Evolutionary conservation across 208 protist species (phyloP).

Genomic region (Wallacemonas sp.): DNA sequence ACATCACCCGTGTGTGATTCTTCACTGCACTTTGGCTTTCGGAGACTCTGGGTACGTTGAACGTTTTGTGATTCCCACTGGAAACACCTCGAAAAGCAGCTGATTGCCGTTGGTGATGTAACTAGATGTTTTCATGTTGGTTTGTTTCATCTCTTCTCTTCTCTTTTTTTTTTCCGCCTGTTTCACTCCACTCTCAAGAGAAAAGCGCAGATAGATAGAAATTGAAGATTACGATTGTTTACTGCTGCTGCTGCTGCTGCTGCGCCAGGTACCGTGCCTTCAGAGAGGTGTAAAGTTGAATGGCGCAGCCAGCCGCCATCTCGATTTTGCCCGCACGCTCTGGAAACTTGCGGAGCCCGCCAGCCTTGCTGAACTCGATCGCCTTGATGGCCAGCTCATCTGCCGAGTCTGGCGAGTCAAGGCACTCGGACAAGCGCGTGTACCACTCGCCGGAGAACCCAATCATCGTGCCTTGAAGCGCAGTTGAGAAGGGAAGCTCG

Average conservation of each 20-base stretch:
- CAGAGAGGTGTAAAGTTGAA: conserved; percentile 2
- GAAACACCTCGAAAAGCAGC: no score
- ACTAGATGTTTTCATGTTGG: no score
- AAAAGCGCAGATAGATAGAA: no score
- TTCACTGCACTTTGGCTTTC: no score
- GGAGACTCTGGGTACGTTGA: no score
- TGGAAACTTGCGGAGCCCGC: background rate
- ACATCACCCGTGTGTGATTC: no score
- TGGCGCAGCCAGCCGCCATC: conserved; percentile 2
- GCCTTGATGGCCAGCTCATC: conserved; percentile 11
- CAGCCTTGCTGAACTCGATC: conserved; percentile 1
- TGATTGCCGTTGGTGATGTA: no score
- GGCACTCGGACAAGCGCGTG: conserved; percentile 5
- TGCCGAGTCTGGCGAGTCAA: conserved; percentile 3
- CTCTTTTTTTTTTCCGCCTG: no score
- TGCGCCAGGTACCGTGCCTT: background rate
- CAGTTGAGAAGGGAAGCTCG: conserved; percentile 21
- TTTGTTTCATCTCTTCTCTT: no score
- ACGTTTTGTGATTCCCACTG: no score
- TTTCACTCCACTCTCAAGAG: no score
- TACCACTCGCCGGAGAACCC: conserved; percentile 24
- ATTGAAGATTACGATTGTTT: no score
- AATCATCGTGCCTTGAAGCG: conserved; percentile 23
- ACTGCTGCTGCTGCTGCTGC: background rate
- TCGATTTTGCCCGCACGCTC: background rate